These are phyloP conservation scores for Sequoia sempervirens DNA, from an alignment of 75 land plant species.

Conservation along the genomic window DNA sequence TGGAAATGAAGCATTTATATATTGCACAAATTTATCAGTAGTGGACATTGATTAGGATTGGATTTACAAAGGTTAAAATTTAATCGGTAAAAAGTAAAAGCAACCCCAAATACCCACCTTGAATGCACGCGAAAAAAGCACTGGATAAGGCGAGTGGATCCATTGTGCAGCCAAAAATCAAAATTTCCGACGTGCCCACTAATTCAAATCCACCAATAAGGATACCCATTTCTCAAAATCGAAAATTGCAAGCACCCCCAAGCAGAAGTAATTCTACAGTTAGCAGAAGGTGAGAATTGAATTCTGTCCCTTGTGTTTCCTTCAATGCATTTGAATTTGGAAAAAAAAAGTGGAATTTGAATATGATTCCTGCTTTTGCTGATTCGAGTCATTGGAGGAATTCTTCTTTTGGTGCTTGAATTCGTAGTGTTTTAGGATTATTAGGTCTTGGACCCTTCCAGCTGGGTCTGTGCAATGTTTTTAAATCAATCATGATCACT, in stretches of 20 bases:
- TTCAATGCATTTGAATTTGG: not conserved
- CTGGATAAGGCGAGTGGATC: constrained; percentile 4
- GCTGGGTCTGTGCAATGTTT: not conserved
- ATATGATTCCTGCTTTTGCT: not conserved
- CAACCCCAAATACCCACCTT: not conserved
- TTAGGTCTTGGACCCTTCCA: not conserved
- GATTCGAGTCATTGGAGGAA: not conserved
- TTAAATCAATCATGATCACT: not conserved
- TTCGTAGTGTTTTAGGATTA: not conserved
- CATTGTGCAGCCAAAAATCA: not conserved
- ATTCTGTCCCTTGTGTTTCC: not conserved
- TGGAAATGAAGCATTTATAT: not conserved
- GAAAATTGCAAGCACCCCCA: not conserved
- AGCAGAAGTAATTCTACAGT: not conserved
- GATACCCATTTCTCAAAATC: not conserved
- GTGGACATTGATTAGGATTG: not conserved
- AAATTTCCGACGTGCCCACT: not conserved
- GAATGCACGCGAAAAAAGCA: constrained; percentile 4
- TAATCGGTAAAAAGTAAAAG: not conserved
- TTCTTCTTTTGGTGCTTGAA: not conserved
- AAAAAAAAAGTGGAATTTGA: not conserved
- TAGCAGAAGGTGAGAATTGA: constrained; percentile 4
- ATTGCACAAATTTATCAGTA: not conserved
- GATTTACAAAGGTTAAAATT: not conserved
- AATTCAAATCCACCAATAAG: not conserved